These are phyloP conservation scores for Trichoderma parareesei DNA, from an alignment of 495 filamentous ascomycete species.

Conservation along the genomic window DNA sequence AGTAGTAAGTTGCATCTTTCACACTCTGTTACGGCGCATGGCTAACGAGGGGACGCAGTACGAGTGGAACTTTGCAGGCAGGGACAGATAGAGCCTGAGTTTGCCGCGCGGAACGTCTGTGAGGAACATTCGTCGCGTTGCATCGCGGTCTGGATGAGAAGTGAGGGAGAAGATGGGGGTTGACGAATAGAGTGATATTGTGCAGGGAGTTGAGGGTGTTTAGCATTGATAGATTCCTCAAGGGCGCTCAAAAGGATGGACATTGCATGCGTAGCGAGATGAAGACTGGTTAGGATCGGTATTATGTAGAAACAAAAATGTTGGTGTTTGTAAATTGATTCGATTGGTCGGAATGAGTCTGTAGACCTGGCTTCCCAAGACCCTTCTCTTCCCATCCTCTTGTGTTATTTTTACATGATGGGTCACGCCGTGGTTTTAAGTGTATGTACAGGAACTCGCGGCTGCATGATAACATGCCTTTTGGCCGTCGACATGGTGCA, in stretches of 20 bases:
- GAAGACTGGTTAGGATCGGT: neutral
- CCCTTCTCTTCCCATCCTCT: neutral
- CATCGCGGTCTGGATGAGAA: neutral
- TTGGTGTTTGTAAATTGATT: neutral
- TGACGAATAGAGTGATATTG: neutral
- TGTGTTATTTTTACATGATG: neutral
- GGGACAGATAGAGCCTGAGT: slow-evolving; percentile 36
- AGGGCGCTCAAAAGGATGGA: slow-evolving; percentile 1
- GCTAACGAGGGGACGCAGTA: slow-evolving; percentile 45
- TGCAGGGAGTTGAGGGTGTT: neutral
- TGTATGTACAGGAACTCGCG: neutral
- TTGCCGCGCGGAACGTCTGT: neutral
- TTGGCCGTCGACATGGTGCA: neutral
- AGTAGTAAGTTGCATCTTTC: slow-evolving; percentile 45
- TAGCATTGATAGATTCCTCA: neutral
- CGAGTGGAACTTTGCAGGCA: slow-evolving; percentile 81
- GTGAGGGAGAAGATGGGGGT: neutral
- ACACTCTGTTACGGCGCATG: slow-evolving; percentile 10
- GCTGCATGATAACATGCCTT: neutral
- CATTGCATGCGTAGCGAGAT: neutral
- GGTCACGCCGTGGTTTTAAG: slow-evolving; percentile 11
- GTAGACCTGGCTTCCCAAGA: neutral
- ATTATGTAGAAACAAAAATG: neutral
- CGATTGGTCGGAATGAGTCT: neutral
- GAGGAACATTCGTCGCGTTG: neutral